Base-by-base conservation (phyloP, 225 moss, liverwort and hornwort genomes). In the Thuidium tamariscinum region DNA sequence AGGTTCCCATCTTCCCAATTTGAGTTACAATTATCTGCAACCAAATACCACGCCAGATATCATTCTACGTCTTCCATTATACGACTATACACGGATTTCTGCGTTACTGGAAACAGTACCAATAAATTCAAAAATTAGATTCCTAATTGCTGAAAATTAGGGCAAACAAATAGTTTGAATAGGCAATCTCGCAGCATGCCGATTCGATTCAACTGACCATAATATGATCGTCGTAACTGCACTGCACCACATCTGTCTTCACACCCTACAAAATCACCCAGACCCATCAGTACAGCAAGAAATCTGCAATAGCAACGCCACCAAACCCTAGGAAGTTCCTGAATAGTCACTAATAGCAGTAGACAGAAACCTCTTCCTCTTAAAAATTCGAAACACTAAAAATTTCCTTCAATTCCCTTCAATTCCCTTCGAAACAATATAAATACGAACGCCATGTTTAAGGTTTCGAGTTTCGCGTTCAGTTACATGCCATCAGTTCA, bases 1-100 rank as follows among this genome's bases (percentile, higher is more conserved):
- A 88, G 19, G 96, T 96, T 44, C 96, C 95, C 91, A 97, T 91
- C 88, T 96, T 97, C 77, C 97, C 97, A 59, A 96, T 95, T 84
- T 97, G 95, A 54, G 96, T 96, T 26, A 94, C 97, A 68, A 95
- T 74, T 57, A 97, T 92, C 95, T 97, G 86, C 84, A 85, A 80
- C n/a, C 52, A 80, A 51, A 21, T 34, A 75, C 64, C 46, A 85
- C 26, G 32, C 82, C 80, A 26, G 56, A 37, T 37, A 67, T 64
- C 63, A 37, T 20, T 42, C 61, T 51, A 37, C 70, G 73, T 63
- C 72, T 17, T 87, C 60, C 65, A n/a, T 67, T 27, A 66, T 3
- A 51, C 10, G 52, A 63, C 11, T 5, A 54, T 6, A 37, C 48
- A 79, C 2, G 29, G 20, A 19, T 29, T 86, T 14, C 68, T 34